Base-by-base conservation (phyloP, 192 early-diverging fungal genomes). In the Umbelopsis sp. region DNA sequence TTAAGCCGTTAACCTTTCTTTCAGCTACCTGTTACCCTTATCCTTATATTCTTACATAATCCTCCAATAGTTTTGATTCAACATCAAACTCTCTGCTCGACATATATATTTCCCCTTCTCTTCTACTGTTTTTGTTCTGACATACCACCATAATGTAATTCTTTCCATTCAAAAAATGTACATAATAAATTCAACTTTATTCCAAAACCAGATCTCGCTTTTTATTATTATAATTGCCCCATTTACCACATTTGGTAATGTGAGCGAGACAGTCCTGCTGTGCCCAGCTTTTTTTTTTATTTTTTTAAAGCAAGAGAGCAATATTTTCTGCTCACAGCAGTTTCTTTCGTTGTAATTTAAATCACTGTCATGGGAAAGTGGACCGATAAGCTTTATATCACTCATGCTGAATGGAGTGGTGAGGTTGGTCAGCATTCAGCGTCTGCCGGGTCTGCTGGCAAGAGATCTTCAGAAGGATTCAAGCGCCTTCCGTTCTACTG, bases 311-410 rank as follows among this genome's bases (percentile, higher is more conserved):
- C 7, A 52, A 15, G 18, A 33, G 15, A 18, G 27, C 55, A 18
- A 35, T 15, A 35, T 61, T 18, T 15, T 27, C 52, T 35, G 27
- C 5, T 2, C 0, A 12, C 16, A 25, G 4, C 25, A 15, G 16
- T 37, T 25, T 58, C 23, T 55, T 27, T 15, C 55, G 35, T 41
- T 41, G 2, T 6, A 10, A 1, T 41, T 9, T 41, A 41, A 41
- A 9, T 6, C 0, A 41, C 37, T 41, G 37, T 16, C 64, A 80
- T 80, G 78, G 78, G 78, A 46, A 90, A 88, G 67, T 78, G 79
- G 69, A 82, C 89, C 52, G 94, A 97, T 74, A 97, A 97, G 78
- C 83, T 94, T 71, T 97, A 93, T 78, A 93, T 96, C 30, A 91
- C 94, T 1, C 90, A 92, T 75, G 90, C 89, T 25, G 82, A 83